These are phyloP conservation scores for Hygrophila difformis DNA, from an alignment of 257 asterid species.

Conservation along the genomic window DNA sequence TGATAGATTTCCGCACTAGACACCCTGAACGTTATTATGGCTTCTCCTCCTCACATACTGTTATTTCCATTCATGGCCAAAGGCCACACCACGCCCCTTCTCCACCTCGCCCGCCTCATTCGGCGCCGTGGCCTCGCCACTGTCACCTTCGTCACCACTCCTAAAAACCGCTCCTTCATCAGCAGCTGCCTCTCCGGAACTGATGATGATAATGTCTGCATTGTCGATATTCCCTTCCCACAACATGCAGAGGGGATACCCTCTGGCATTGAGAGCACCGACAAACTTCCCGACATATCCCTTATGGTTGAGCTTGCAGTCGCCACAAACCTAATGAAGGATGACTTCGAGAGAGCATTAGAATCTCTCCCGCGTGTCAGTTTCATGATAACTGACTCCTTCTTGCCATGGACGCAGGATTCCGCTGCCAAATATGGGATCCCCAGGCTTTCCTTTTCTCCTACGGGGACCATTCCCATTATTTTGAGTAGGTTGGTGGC, in stretches of 20 bases:
- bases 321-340: slow-evolving; percentile 31
- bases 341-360: slow-evolving; percentile 26
- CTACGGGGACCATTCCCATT: slow-evolving; percentile 13
- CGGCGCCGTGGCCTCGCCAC: slow-evolving; percentile 22
- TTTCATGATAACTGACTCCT: slow-evolving; percentile 38
- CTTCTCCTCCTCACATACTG: slow-evolving; percentile 23
- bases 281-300: slow-evolving; percentile 36
- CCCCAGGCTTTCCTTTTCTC: slow-evolving; percentile 26
- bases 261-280: slow-evolving; percentile 34
- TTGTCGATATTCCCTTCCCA: slow-evolving; percentile 35
- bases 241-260: slow-evolving; percentile 28
- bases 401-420: slow-evolving; percentile 37
- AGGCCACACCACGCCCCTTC: slow-evolving; percentile 44
- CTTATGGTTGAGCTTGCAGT: slow-evolving; percentile 14
- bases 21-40: too few species aligned
- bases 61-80: slow-evolving; percentile 52
- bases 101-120: slow-evolving; percentile 33
- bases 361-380: slow-evolving; percentile 2
- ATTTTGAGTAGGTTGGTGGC: background rate
- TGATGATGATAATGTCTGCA: background rate
- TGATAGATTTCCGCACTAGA: too few species aligned
- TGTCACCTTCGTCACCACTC: slow-evolving; percentile 40
- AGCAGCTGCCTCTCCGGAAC: slow-evolving; percentile 18
- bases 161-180: slow-evolving; percentile 35
- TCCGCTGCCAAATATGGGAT: slow-evolving; percentile 25